phyloP scores from a whole-genome alignment of 179 eudicot genomes.

The Heliamphora ciliata region DNA sequence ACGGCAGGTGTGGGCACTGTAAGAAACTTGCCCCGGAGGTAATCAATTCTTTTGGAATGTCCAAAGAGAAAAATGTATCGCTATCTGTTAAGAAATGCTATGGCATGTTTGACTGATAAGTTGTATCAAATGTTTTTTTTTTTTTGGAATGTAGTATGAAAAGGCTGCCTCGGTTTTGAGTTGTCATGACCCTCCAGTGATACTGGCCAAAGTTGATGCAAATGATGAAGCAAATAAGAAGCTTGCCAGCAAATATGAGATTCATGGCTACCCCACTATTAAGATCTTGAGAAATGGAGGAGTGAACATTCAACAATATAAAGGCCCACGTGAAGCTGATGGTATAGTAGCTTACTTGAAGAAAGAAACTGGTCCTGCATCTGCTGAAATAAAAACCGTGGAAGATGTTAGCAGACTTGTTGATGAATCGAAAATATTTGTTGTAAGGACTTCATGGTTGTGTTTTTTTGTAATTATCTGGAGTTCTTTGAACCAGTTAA shows the following conservation, averaged over 20 bases:
- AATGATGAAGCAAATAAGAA: constrained; percentile 61
- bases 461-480: neutral
- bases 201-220: constrained; percentile 78
- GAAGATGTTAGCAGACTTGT: constrained; percentile 36
- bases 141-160: constrained; percentile 43
- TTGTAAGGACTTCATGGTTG: constrained; percentile 33
- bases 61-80: neutral
- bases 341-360: constrained; percentile 53
- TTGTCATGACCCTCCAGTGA: constrained; percentile 53
- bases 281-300: constrained; percentile 74
- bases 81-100: neutral
- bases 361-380: constrained; percentile 62
- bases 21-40: constrained; percentile 91
- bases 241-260: constrained; percentile 45
- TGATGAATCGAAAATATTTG: constrained; percentile 39
- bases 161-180: constrained; percentile 54
- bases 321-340: constrained; percentile 75
- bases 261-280: constrained; percentile 81
- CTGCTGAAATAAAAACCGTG: constrained; percentile 39
- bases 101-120: neutral
- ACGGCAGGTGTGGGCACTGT: constrained; percentile 91
- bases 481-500: neutral
- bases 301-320: constrained; percentile 61
- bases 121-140: neutral
- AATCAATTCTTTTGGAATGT: constrained; percentile 1